Conservation (phyloP, 345 rosid genomes). For the Brassica rapa region DNA sequence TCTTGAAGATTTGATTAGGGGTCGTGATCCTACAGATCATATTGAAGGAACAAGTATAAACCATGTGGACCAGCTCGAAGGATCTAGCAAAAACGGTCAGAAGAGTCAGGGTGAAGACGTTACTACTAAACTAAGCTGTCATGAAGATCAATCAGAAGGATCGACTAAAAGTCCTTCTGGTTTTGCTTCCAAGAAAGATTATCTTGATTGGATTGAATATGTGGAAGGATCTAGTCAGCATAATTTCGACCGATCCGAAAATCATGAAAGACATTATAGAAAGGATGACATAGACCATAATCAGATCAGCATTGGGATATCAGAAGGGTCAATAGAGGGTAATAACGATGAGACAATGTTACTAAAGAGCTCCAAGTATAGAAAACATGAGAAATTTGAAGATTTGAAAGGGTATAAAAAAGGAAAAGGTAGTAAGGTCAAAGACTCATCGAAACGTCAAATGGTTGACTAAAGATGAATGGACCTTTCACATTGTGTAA, state of each 20-base stretch:
- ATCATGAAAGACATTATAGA: background rate
- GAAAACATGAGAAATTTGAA: conserved; percentile 11
- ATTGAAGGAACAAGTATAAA: background rate
- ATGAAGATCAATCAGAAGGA: conserved; percentile 7
- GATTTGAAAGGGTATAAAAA: conserved; percentile 28
- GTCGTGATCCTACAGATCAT: conserved; percentile 21
- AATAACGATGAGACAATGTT: conserved; percentile 22
- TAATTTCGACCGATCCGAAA: conserved; percentile 35
- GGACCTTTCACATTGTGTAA: conserved; percentile 14
- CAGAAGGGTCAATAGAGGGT: conserved; percentile 41
- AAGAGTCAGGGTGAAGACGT: conserved; percentile 6
- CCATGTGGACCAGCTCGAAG: conserved; percentile 11
- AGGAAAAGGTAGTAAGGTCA: conserved; percentile 16
- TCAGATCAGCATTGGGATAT: conserved; percentile 13
- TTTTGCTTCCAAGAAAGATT: conserved; percentile 34
- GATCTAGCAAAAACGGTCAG: conserved; percentile 14
- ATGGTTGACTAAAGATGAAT: conserved; percentile 7
- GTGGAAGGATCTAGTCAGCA: conserved; percentile 44
- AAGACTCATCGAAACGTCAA: conserved; percentile 23
- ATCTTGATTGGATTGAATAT: conserved; percentile 40
- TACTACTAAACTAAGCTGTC: conserved; percentile 1
- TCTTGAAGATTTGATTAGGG: conserved; percentile 36
- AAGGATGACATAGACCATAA: conserved; percentile 14
- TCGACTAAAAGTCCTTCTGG: background rate
- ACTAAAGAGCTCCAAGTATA: conserved; percentile 28